A percentile compares a stretch with the other conserved stretches of the same genome.
Conservation (phyloP, 2,329 filamentous ascomycete species). For the Epichloe uncinata region DNA sequence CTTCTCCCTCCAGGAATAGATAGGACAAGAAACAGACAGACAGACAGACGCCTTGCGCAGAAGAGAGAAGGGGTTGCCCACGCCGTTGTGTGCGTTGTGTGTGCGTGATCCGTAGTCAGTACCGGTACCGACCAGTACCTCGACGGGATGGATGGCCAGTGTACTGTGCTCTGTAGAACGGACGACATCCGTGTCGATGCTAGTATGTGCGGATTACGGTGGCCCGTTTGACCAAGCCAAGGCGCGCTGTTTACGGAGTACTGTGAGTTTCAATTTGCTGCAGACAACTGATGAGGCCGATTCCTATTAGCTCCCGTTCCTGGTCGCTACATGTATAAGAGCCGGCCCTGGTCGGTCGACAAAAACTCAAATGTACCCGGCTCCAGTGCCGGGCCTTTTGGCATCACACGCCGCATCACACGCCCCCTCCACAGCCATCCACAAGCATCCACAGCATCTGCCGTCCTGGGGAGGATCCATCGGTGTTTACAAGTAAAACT, state of each 20-base stretch:
- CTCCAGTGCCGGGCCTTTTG: constrained; percentile 37
- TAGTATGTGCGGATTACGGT: constrained; percentile 2
- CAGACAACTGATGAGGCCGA: background rate
- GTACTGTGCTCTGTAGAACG: background rate
- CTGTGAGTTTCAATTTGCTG: constrained; percentile 7
- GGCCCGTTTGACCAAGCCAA: constrained; percentile 1
- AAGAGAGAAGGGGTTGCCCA: constrained; percentile 3
- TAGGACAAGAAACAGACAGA: too few relatives aligned
- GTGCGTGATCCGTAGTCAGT: background rate
- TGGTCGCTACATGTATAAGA: constrained; percentile 20
- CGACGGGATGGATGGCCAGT: background rate
- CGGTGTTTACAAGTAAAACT: constrained; percentile 29
- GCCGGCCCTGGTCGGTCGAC: constrained; percentile 20
- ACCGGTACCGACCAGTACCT: too few relatives aligned
- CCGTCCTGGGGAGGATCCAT: constrained; percentile 26
- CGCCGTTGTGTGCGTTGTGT: background rate
- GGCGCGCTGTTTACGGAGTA: constrained; percentile 1
- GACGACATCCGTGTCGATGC: constrained; percentile 5
- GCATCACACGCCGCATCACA: constrained; percentile 31
- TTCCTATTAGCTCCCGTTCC: constrained; percentile 22
- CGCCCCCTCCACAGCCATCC: too few relatives aligned
- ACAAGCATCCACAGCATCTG: constrained; percentile 22
- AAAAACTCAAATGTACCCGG: constrained; percentile 16
- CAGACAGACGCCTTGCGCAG: constrained; percentile 28
- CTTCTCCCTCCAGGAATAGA: constrained; percentile 36